These are phyloP conservation scores for Linnemannia hyalina DNA, from an alignment of 192 early-diverging fungal species.

Conservation along the genomic window DNA sequence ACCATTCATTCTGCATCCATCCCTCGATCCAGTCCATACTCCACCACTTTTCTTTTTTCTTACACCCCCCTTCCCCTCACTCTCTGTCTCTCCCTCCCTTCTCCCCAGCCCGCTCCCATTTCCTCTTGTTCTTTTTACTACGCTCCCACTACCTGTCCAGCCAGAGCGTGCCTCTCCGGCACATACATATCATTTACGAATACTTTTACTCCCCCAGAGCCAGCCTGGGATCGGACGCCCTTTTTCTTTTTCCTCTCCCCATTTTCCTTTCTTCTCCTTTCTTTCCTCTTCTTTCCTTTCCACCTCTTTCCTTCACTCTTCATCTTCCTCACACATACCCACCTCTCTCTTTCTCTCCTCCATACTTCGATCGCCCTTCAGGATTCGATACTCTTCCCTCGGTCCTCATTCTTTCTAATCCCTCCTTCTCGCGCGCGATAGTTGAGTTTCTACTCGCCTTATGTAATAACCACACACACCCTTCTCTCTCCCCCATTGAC, in stretches of 20 bases:
- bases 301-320: background rate
- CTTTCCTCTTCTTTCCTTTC: background rate
- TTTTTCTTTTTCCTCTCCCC: background rate
- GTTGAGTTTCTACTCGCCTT: background rate
- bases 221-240: constrained; percentile 2
- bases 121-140: background rate
- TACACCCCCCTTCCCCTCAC: background rate
- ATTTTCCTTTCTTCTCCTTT: background rate
- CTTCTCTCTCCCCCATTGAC: background rate
- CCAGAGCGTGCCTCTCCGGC: too few relatives aligned
- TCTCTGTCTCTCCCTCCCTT: too few relatives aligned
- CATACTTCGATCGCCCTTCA: background rate
- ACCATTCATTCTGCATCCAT: background rate
- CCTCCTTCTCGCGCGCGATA: background rate
- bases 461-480: background rate
- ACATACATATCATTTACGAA: background rate
- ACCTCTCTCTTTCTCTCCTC: background rate
- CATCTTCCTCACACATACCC: background rate
- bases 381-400: background rate
- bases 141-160: background rate
- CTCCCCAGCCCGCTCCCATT: background rate
- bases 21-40: too few relatives aligned
- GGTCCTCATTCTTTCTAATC: background rate
- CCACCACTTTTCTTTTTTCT: too few relatives aligned
- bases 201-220: background rate